These are phyloP conservation scores for Thymus quinquecostatus DNA, from an alignment of 257 asterid species.

Conservation along the genomic window DNA sequence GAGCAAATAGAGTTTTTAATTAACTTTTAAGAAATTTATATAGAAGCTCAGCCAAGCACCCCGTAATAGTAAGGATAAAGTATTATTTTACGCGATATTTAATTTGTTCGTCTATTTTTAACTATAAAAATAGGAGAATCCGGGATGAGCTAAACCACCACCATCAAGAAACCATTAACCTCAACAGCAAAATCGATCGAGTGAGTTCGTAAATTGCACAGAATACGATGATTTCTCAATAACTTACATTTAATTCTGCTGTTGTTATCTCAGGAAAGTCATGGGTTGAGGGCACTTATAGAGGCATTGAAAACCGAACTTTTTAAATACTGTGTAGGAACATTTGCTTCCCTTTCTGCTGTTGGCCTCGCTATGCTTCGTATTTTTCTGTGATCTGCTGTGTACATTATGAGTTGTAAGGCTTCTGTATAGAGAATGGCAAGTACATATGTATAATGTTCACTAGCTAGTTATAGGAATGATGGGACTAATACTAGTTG, in stretches of 20 bases:
- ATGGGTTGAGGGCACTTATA: conserved; percentile 67
- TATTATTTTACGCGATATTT: no score
- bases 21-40: no score
- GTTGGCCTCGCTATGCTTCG: conserved; percentile 87
- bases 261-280: conserved; percentile 68
- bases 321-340: conserved; percentile 90
- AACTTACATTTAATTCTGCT: no score
- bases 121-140: conserved; percentile 60
- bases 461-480: background rate
- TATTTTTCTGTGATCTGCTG: conserved; percentile 45
- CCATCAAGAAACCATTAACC: conserved; percentile 83
- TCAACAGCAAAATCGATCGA: conserved; percentile 85
- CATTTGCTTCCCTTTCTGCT: conserved; percentile 82
- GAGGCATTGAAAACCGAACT: conserved; percentile 92
- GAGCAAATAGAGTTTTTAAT: no score
- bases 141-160: conserved; percentile 86
- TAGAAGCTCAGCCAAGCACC: no score
- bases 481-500: background rate
- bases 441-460: background rate
- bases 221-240: background rate
- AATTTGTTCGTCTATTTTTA: no score
- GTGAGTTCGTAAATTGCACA: conserved; percentile 45
- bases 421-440: background rate
- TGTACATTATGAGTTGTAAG: background rate
- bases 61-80: no score